Evolutionary conservation across 164 flowering plant genomes (phyloP).

Genomic region (Vitis vinifera): DNA sequence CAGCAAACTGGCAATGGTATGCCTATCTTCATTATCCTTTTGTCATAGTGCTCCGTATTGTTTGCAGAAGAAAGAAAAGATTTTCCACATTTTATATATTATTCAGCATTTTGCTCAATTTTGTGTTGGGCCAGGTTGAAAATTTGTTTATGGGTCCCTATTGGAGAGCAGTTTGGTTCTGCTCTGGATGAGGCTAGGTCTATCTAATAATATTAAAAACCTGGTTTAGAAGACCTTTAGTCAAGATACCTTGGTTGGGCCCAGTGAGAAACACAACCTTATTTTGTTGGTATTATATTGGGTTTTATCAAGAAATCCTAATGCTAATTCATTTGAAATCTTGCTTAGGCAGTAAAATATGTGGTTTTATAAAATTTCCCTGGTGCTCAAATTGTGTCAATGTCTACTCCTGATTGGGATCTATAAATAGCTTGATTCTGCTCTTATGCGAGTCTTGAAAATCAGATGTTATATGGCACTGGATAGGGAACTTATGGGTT

Average conservation of each 20-base stretch:
- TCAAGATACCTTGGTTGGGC: background rate
- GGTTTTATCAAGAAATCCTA: background rate
- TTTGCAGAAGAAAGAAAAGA: too few species aligned
- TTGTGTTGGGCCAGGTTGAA: background rate
- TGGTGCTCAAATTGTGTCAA: too few species aligned
- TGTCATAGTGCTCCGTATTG: background rate
- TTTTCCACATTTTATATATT: too few species aligned
- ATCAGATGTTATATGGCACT: background rate
- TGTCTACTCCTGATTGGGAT: too few species aligned
- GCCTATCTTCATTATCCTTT: background rate
- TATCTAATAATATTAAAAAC: background rate
- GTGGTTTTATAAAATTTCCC: background rate
- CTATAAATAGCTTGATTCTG: too few species aligned
- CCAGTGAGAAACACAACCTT: background rate
- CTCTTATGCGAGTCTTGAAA: too few species aligned
- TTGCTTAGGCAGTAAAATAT: background rate
- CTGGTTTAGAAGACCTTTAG: background rate
- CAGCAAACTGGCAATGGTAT: slow-evolving; percentile 43
- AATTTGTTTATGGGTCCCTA: background rate
- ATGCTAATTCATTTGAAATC: background rate
- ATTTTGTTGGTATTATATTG: background rate
- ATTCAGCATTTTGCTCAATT: too few species aligned
- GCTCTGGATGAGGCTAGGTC: too few species aligned
- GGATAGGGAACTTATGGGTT: background rate
- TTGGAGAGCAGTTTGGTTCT: too few species aligned